Evolutionary conservation across 2,329 filamentous ascomycete genomes (phyloP).

Genomic region (Xylariaceae sp.): DNA sequence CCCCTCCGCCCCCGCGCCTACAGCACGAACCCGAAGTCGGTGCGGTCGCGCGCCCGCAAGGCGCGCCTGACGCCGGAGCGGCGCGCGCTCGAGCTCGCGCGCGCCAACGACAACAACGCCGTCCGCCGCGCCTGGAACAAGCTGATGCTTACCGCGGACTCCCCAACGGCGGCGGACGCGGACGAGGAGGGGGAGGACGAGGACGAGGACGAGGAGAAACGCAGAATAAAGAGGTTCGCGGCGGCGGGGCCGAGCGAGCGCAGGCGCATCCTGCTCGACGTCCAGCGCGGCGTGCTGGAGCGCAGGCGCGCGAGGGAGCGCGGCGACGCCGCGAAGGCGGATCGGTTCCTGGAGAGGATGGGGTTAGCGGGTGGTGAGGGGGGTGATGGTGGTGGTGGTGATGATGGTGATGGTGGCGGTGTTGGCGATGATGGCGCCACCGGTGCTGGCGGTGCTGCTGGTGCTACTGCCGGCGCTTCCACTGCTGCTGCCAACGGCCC

Average conservation of each 20-base stretch:
- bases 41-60: slow-evolving; percentile 16
- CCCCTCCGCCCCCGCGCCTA: no score
- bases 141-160: no score
- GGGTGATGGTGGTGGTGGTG: no score
- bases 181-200: slow-evolving; percentile 8
- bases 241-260: background rate
- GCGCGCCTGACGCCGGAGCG: slow-evolving; percentile 7
- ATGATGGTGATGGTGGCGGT: no score
- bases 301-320: no score
- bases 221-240: no score
- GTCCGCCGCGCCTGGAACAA: slow-evolving; percentile 14
- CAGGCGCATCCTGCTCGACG: background rate
- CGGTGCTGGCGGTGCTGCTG: no score
- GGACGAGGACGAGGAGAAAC: slow-evolving; percentile 12
- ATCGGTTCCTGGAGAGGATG: no score
- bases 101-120: slow-evolving; percentile 15
- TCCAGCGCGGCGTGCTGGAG: background rate
- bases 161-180: slow-evolving; percentile 2
- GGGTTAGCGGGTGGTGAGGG: no score
- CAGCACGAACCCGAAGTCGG: slow-evolving; percentile 18
- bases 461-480: no score
- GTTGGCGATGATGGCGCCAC: no score
- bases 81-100: slow-evolving; percentile 12
- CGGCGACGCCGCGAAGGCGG: background rate
- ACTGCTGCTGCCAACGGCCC: no score